These are phyloP conservation scores for Butyriboletus loyo DNA, from an alignment of 768 basidiomycete genomes.

Conservation along the genomic window DNA sequence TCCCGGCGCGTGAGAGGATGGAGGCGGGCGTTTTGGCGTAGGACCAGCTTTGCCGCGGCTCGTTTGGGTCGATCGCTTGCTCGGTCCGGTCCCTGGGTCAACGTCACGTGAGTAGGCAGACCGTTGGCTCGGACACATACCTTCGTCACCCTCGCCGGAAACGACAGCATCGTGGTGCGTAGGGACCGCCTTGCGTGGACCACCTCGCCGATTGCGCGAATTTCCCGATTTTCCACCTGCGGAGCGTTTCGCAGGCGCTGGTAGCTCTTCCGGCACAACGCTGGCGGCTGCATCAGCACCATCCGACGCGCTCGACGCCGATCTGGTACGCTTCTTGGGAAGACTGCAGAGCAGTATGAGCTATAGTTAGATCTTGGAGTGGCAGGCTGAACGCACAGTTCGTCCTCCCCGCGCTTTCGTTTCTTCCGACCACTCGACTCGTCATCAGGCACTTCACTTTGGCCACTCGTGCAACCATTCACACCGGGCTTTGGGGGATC, in stretches of 20 bases:
- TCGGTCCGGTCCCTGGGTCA: constrained; percentile 35
- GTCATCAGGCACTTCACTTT: constrained; percentile 45
- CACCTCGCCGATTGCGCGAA: constrained; percentile 32
- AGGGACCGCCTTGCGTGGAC: constrained; percentile 26
- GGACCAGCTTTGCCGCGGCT: constrained; percentile 33
- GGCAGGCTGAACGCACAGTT: constrained; percentile 47
- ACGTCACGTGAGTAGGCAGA: constrained; percentile 35
- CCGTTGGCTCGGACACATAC: constrained; percentile 38
- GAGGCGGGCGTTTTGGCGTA: constrained; percentile 30
- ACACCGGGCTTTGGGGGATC: constrained; percentile 36
- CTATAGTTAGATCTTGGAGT: not conserved
- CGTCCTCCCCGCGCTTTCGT: constrained; percentile 74
- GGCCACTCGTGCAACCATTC: constrained; percentile 40
- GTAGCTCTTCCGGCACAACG: constrained; percentile 40
- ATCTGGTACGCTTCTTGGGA: constrained; percentile 72
- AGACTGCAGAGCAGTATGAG: constrained; percentile 33
- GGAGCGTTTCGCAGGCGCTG: constrained; percentile 34
- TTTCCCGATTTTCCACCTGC: constrained; percentile 23
- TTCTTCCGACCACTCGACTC: constrained; percentile 57
- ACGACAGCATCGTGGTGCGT: constrained; percentile 21
- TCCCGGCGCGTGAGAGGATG: constrained; percentile 29
- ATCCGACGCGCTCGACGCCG: constrained; percentile 70
- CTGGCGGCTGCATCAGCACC: constrained; percentile 40
- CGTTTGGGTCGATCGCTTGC: constrained; percentile 41
- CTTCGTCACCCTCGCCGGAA: constrained; percentile 58